Evolutionary conservation across 352 stramenopile species (phyloP).

Genomic region (Peronospora destructor): DNA sequence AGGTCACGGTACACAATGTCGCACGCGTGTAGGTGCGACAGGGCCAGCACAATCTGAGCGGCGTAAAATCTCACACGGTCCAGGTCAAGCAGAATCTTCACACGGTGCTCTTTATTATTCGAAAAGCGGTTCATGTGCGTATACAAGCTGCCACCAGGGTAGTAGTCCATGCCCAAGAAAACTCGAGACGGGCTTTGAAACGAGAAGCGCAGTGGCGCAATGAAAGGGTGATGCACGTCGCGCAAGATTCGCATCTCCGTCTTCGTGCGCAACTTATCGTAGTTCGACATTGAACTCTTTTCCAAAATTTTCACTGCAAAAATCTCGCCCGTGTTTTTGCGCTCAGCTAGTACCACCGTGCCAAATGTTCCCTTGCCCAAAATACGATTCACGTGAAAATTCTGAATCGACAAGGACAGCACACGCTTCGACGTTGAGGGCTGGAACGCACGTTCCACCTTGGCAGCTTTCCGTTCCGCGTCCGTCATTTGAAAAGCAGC

Average conservation of each 20-base stretch:
- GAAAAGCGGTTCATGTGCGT: slow-evolving; percentile 91
- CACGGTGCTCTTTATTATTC: slow-evolving; percentile 83
- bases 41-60: slow-evolving; percentile 87
- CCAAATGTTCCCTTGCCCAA: slow-evolving; percentile 93
- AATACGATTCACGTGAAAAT: slow-evolving; percentile 93
- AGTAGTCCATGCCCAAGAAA: slow-evolving; percentile 84
- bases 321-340: slow-evolving; percentile 81
- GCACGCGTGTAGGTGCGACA: slow-evolving; percentile 88
- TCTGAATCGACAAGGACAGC: slow-evolving; percentile 83
- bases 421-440: slow-evolving; percentile 76
- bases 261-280: slow-evolving; percentile 90
- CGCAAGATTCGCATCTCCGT: slow-evolving; percentile 88
- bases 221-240: slow-evolving; percentile 90
- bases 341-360: slow-evolving; percentile 83
- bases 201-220: slow-evolving; percentile 84
- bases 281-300: slow-evolving; percentile 88
- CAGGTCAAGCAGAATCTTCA: slow-evolving; percentile 79
- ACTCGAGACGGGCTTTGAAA: slow-evolving; percentile 80
- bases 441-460: slow-evolving; percentile 59
- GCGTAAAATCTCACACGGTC: slow-evolving; percentile 85
- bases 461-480: slow-evolving; percentile 56
- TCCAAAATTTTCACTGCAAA: slow-evolving; percentile 91
- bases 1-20: slow-evolving; percentile 95
- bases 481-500: slow-evolving; percentile 75
- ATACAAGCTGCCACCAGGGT: slow-evolving; percentile 78